phyloP scores from a whole-genome alignment of 805 yeast genomes.

The Candida endomychidarum region DNA sequence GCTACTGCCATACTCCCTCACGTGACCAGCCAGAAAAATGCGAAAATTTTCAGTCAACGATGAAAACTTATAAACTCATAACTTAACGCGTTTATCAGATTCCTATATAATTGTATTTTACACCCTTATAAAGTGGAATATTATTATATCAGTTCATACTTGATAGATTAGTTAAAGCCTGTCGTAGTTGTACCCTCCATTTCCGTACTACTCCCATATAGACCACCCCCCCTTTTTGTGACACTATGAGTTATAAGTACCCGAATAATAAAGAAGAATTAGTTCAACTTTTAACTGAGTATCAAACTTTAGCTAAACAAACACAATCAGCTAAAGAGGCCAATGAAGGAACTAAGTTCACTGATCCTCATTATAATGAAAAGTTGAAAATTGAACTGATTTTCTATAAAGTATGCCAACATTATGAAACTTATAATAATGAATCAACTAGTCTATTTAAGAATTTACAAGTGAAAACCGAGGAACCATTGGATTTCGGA shows the following conservation, averaged over 20 bases:
- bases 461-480: neutral
- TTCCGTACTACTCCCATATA: neutral
- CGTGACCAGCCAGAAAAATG: neutral
- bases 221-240: neutral
- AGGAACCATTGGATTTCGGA: constrained; percentile 36
- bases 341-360: constrained; percentile 14
- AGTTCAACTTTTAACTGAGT: constrained; percentile 25
- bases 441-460: constrained; percentile 23
- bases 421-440: constrained; percentile 21
- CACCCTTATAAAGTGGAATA: too few species aligned
- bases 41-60: constrained; percentile 3
- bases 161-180: neutral
- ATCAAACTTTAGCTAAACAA: constrained; percentile 21
- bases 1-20: neutral
- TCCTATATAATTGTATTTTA: neutral
- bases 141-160: neutral
- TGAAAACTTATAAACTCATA: neutral
- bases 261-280: constrained; percentile 30
- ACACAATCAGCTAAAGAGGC: constrained; percentile 7
- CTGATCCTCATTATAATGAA: constrained; percentile 25
- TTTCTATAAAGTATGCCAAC: constrained; percentile 26
- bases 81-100: constrained; percentile 4
- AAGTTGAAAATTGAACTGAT: constrained; percentile 29
- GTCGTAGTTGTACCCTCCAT: too few species aligned
- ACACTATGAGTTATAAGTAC: constrained; percentile 8